Percentiles rank a stretch among this genome's conserved stretches.
These are phyloP conservation scores for Harrya chromipes DNA, from an alignment of 768 basidiomycete species.

Conservation along the genomic window DNA sequence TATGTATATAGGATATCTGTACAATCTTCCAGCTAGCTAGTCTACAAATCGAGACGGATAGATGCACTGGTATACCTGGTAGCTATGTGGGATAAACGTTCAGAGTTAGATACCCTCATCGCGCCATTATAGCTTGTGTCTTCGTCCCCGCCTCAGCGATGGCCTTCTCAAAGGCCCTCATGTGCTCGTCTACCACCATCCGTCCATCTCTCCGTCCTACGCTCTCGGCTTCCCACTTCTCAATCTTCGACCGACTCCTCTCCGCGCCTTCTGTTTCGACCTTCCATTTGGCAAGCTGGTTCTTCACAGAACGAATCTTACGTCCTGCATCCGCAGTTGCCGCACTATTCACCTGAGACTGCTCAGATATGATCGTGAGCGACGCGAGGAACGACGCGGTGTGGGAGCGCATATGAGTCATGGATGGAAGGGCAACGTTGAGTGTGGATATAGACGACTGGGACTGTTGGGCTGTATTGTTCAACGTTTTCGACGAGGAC, in stretches of 20 bases:
- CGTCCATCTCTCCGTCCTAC: constrained; percentile 52
- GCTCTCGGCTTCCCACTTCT: constrained; percentile 73
- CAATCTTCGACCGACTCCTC: constrained; percentile 69
- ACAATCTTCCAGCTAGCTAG: background rate
- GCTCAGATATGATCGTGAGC: constrained; percentile 76
- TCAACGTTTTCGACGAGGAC: constrained; percentile 24
- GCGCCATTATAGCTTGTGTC: constrained; percentile 81
- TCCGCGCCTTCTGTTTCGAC: constrained; percentile 85
- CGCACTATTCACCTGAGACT: constrained; percentile 85
- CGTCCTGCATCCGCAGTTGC: constrained; percentile 83
- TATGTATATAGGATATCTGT: background rate
- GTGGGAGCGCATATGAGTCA: constrained; percentile 67
- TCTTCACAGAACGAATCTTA: constrained; percentile 82
- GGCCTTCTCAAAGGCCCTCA: constrained; percentile 71
- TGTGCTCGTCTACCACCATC: constrained; percentile 70
- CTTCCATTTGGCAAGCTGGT: constrained; percentile 76
- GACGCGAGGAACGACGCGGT: constrained; percentile 75
- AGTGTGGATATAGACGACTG: constrained; percentile 31
- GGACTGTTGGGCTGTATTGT: constrained; percentile 16
- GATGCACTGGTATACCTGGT: constrained; percentile 18
- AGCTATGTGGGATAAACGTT: constrained; percentile 7
- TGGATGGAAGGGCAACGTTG: constrained; percentile 49
- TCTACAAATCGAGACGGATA: constrained; percentile 24
- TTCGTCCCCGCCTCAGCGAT: constrained; percentile 70
- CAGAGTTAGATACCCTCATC: constrained; percentile 34